Percentiles rank a stretch among this genome's conserved stretches.
Evolutionary conservation across 2,329 filamentous ascomycete genomes (phyloP).

Genomic region (Colletotrichum sp.): DNA sequence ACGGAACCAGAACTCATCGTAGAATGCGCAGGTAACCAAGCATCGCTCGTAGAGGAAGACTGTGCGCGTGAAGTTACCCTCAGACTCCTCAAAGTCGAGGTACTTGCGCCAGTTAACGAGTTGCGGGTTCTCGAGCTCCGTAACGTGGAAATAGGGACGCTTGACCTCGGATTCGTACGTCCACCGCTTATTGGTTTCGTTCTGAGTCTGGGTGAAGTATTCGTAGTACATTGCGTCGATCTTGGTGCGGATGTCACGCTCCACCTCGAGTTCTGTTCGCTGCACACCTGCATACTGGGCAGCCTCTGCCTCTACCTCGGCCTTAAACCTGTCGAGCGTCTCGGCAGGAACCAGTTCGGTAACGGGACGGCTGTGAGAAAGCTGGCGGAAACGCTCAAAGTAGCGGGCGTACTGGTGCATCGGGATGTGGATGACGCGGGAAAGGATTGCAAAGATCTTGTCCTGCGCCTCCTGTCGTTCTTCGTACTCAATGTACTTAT

Average conservation of each 20-base stretch:
- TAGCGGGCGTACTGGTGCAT: constrained; percentile 97
- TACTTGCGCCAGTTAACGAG: constrained; percentile 94
- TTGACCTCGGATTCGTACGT: constrained; percentile 95
- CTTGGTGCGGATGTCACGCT: constrained; percentile 80
- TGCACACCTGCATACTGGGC: constrained; percentile 53
- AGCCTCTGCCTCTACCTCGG: constrained; percentile 74
- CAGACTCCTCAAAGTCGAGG: constrained; percentile 90
- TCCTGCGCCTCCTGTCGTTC: constrained; percentile 86
- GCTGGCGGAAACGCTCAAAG: constrained; percentile 85
- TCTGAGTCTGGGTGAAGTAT: constrained; percentile 79
- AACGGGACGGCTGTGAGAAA: constrained; percentile 76
- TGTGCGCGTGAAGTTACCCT: constrained; percentile 77
- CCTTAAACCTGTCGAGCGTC: constrained; percentile 69
- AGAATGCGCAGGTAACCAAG: constrained; percentile 88
- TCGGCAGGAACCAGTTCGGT: constrained; percentile 74
- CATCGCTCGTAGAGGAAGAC: constrained; percentile 93
- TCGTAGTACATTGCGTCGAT: constrained; percentile 84
- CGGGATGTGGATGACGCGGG: constrained; percentile 84
- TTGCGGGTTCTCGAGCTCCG: constrained; percentile 85
- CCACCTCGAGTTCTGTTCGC: constrained; percentile 78
- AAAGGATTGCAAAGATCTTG: constrained; percentile 83
- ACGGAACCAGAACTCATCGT: constrained; percentile 98
- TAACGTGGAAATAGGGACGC: constrained; percentile 95
- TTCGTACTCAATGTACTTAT: constrained; percentile 98
- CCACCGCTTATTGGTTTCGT: constrained; percentile 91